Conservation (phyloP, 2,329 filamentous ascomycete species). For the Elsinoe fawcettii region DNA sequence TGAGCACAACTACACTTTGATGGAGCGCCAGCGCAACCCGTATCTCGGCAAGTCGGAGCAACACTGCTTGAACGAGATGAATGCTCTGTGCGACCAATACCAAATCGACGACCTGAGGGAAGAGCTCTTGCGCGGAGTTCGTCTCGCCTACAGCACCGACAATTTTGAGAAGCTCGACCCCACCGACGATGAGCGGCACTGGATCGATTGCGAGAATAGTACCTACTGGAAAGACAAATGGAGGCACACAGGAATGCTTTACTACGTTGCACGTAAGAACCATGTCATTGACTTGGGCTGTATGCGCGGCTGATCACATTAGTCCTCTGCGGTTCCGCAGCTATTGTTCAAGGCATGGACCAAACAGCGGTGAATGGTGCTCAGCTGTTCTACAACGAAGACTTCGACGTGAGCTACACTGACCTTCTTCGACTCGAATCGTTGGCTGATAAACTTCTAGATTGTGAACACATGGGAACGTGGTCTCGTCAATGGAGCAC, state of each 20-base stretch:
- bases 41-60: constrained; percentile 25
- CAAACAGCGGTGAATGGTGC: constrained; percentile 45
- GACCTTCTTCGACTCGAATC: neutral
- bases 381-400: constrained; percentile 17
- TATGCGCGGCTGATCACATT: constrained; percentile 39
- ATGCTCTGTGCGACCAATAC: constrained; percentile 21
- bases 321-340: constrained; percentile 44
- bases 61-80: constrained; percentile 23
- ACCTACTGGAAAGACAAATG: constrained; percentile 64
- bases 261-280: constrained; percentile 57
- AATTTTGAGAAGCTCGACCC: constrained; percentile 35
- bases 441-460: constrained; percentile 17
- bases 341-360: constrained; percentile 49
- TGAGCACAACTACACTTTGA: neutral
- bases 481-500: constrained; percentile 39
- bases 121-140: constrained; percentile 23
- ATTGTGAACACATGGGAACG: constrained; percentile 21
- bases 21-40: constrained; percentile 22
- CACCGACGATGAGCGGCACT: constrained; percentile 49
- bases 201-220: constrained; percentile 53
- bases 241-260: constrained; percentile 29
- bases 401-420: neutral
- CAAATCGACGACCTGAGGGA: constrained; percentile 22
- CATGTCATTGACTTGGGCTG: constrained; percentile 18
- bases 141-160: constrained; percentile 23